These are phyloP conservation scores for Alternaria sp. DNA, from an alignment of 2,329 filamentous ascomycete genomes.

Conservation along the genomic window DNA sequence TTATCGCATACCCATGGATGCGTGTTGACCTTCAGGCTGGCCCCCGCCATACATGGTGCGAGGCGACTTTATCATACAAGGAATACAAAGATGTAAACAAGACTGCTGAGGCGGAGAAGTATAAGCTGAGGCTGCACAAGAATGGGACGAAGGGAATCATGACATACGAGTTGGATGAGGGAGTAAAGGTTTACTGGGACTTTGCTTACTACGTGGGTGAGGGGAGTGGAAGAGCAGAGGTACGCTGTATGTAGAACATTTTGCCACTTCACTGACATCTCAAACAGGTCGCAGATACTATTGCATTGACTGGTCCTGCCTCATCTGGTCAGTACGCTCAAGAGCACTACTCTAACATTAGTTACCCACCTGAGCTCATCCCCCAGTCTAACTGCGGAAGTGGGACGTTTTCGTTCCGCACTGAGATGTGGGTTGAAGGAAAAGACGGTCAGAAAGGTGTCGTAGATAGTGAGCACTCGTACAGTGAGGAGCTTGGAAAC, in stretches of 20 bases:
- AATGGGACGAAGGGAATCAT: conserved; percentile 26
- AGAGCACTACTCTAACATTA: conserved; percentile 10
- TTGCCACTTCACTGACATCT: neutral
- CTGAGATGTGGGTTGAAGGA: conserved; percentile 22
- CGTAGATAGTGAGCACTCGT: conserved; percentile 18
- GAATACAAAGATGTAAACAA: conserved; percentile 13
- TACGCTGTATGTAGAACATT: neutral
- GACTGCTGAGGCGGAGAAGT: conserved; percentile 13
- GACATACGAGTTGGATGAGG: conserved; percentile 26
- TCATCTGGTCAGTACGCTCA: conserved; percentile 13
- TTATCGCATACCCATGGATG: conserved; percentile 28
- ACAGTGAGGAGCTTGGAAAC: conserved; percentile 7
- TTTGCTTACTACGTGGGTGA: conserved; percentile 23
- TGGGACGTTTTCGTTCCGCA: conserved; percentile 22
- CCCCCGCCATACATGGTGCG: conserved; percentile 27
- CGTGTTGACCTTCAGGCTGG: conserved; percentile 12
- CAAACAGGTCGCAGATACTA: conserved; percentile 18
- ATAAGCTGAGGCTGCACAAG: conserved; percentile 30
- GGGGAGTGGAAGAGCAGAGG: conserved; percentile 10
- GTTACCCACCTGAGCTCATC: conserved; percentile 13
- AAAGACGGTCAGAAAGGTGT: conserved; percentile 20
- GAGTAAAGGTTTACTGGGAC: conserved; percentile 23
- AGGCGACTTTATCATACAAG: conserved; percentile 27
- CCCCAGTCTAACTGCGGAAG: conserved; percentile 20
- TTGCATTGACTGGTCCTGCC: conserved; percentile 17